Evolutionary conservation across 202 grass and related monocot species (phyloP).

Genomic region (Carex arenaria): DNA sequence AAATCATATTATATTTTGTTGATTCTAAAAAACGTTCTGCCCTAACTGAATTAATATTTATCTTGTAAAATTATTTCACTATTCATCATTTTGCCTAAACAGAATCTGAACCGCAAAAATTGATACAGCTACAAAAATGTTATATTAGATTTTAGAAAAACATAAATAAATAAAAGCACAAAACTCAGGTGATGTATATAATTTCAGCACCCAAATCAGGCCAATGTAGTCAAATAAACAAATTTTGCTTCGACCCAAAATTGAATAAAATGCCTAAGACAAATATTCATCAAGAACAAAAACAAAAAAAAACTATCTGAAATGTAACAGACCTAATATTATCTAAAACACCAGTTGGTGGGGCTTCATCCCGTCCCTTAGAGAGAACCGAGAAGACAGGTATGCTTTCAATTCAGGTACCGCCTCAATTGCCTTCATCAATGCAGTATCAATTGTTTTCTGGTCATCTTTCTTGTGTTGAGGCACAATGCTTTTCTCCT

Average conservation of each 20-base stretch:
- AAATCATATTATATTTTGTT: background rate
- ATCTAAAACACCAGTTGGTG: constrained; percentile 77
- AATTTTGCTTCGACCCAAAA: background rate
- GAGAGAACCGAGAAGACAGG: constrained; percentile 65
- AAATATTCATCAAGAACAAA: background rate
- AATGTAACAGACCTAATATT: background rate
- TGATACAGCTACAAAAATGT: background rate
- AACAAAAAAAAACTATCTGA: background rate
- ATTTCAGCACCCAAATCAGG: background rate
- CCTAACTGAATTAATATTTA: background rate
- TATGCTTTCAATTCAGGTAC: constrained; percentile 77
- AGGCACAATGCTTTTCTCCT: constrained; percentile 55
- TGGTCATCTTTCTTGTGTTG: constrained; percentile 83
- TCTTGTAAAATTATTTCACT: background rate
- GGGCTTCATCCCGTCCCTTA: constrained; percentile 79
- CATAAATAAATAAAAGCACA: background rate
- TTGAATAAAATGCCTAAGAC: background rate
- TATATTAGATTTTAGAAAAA: background rate
- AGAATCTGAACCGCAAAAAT: background rate
- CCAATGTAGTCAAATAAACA: background rate
- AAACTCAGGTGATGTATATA: background rate
- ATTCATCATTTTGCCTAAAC: background rate
- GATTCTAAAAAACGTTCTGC: background rate
- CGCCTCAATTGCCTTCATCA: constrained; percentile 65
- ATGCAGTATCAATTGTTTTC: constrained; percentile 47